Conservation (phyloP, 1,284 basidiomycete species). For the Mycena sp. region DNA sequence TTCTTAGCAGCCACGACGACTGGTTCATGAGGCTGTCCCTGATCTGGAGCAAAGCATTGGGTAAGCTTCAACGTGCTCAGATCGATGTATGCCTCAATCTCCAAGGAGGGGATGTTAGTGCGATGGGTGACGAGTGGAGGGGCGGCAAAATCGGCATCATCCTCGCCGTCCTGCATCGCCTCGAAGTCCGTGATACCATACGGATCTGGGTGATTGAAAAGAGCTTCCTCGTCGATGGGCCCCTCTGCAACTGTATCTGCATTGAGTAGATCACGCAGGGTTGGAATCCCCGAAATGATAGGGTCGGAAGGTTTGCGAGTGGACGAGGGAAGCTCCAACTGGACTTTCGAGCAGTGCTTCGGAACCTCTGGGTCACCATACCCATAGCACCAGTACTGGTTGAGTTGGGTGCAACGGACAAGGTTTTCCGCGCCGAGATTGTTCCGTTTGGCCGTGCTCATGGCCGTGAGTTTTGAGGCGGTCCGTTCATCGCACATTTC, state of each 20-base stretch:
- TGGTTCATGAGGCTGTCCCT: not conserved
- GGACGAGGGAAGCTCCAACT: not conserved
- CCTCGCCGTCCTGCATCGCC: slow-evolving; percentile 6
- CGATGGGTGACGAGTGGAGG: not conserved
- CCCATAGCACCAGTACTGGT: slow-evolving; percentile 21
- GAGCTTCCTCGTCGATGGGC: slow-evolving; percentile 2
- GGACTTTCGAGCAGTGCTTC: slow-evolving; percentile 5
- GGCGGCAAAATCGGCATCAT: not conserved
- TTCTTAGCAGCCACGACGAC: not conserved
- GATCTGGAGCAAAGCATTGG: not conserved
- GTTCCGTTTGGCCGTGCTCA: slow-evolving; percentile 15
- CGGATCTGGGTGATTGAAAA: slow-evolving; percentile 12
- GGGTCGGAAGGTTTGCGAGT: slow-evolving; percentile 11
- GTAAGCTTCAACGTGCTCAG: not conserved
- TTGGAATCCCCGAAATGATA: slow-evolving; percentile 1
- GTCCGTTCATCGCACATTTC: slow-evolving; percentile 24
- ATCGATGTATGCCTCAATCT: slow-evolving; percentile 10
- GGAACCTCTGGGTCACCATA: not conserved
- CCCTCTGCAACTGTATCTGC: not conserved
- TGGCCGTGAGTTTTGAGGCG: slow-evolving; percentile 19
- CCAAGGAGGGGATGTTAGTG: not conserved
- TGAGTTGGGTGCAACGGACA: slow-evolving; percentile 11
- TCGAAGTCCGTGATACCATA: slow-evolving; percentile 1
- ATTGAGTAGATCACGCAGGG: slow-evolving; percentile 3
- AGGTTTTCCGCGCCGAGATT: slow-evolving; percentile 13